Conservation (phyloP, 805 yeast species). For the Clavispora phyllophila region DNA sequence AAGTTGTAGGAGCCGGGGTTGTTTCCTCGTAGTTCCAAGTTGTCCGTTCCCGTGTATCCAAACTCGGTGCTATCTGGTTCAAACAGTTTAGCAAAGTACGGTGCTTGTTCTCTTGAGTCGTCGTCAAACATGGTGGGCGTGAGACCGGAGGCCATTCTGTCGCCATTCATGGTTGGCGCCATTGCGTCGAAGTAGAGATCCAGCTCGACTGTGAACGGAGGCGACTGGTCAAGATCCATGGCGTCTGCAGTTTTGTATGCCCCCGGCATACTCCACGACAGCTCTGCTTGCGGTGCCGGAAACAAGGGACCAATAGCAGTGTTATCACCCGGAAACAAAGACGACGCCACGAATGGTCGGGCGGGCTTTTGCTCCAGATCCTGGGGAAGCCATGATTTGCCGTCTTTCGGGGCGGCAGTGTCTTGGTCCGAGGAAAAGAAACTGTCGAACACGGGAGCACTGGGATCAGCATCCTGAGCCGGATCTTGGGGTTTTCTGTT, state of each 20-base stretch:
- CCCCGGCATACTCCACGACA: conserved; percentile 13
- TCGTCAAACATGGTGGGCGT: neutral
- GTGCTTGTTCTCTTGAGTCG: neutral
- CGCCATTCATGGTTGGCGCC: conserved; percentile 2
- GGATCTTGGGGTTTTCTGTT: neutral
- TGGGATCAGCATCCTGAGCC: neutral
- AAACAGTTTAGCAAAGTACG: neutral
- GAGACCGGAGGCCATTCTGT: neutral
- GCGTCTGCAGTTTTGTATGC: conserved; percentile 7
- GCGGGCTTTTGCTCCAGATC: neutral
- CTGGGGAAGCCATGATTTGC: neutral
- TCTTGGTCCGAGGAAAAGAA: neutral
- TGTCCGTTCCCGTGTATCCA: neutral
- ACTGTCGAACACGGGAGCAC: neutral
- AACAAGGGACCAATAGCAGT: neutral
- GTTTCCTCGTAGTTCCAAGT: neutral
- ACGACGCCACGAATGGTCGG: neutral
- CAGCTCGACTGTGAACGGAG: conserved; percentile 34
- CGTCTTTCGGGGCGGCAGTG: neutral
- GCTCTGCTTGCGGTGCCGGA: neutral
- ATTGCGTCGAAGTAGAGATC: conserved; percentile 21
- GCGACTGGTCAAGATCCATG: conserved; percentile 36
- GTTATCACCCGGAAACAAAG: neutral
- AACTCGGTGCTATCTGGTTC: neutral
- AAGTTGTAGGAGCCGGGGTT: neutral